Conservation (phyloP, 306 rosid species). For the Sicyos edulis region DNA sequence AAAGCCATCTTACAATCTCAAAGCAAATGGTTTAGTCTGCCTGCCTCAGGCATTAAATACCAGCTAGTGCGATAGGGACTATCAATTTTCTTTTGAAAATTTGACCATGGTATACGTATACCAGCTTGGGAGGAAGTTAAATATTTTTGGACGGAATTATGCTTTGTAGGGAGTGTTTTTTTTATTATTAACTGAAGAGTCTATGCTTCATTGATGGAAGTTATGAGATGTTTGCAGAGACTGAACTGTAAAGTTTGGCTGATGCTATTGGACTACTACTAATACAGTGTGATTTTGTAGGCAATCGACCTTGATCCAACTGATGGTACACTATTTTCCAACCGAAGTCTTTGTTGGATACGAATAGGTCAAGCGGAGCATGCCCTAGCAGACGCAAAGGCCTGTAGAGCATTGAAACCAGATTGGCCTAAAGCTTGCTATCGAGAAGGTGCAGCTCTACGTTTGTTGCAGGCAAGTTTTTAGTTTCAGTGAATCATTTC, state of each 20-base stretch:
- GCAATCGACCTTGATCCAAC: constrained; percentile 73
- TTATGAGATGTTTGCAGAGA: neutral
- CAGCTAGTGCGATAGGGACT: neutral
- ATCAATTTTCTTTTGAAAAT: neutral
- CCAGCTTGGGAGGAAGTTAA: neutral
- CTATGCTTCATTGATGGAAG: neutral
- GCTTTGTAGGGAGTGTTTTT: neutral
- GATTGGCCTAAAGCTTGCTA: constrained; percentile 96
- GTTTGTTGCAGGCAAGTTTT: constrained; percentile 67
- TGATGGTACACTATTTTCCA: constrained; percentile 62
- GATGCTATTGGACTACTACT: neutral
- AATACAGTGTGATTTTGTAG: constrained; percentile 32
- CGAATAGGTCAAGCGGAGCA: constrained; percentile 78
- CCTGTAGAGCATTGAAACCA: constrained; percentile 72
- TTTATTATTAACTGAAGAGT: neutral
- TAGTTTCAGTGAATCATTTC: constrained; percentile 11
- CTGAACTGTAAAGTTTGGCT: neutral
- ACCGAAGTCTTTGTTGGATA: constrained; percentile 91
- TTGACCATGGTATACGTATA: neutral
- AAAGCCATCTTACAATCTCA: no score
- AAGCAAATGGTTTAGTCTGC: no score
- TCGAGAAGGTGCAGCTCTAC: constrained; percentile 92
- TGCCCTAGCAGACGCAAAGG: constrained; percentile 85
- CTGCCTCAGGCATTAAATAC: no score
- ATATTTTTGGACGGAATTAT: neutral